Conservation (phyloP, 768 basidiomycete species). For the Tulasnella sp. region DNA sequence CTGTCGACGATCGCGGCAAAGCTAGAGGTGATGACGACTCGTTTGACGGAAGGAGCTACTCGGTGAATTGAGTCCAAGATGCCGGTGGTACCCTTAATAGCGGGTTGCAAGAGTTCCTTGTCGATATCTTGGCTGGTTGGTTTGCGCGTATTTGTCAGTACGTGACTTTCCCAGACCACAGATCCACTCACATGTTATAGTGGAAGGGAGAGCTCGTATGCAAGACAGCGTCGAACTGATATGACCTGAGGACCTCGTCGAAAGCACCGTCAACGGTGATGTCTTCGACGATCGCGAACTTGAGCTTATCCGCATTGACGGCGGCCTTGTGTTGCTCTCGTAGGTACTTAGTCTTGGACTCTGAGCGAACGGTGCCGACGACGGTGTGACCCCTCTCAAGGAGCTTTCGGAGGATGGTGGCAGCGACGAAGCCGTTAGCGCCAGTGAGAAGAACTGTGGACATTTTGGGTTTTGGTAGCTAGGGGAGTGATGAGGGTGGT, state of each 20-base stretch:
- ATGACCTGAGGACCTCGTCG: slow-evolving; percentile 1
- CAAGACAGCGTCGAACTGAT: slow-evolving; percentile 27
- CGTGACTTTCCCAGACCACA: neutral
- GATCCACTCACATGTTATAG: slow-evolving; percentile 16
- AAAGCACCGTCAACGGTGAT: slow-evolving; percentile 21
- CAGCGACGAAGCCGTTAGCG: slow-evolving; percentile 61
- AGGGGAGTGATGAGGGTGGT: neutral
- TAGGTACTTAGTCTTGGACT: slow-evolving; percentile 2
- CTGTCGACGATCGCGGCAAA: slow-evolving; percentile 33
- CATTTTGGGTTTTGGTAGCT: neutral
- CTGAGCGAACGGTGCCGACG: slow-evolving; percentile 25
- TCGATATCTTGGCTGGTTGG: neutral
- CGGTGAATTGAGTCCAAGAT: slow-evolving; percentile 30
- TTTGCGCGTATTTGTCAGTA: neutral
- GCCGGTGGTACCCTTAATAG: slow-evolving; percentile 33
- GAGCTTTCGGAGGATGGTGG: slow-evolving; percentile 56
- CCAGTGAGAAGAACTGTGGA: slow-evolving; percentile 52
- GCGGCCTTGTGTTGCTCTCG: neutral
- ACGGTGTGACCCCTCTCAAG: slow-evolving; percentile 44
- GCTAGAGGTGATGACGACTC: slow-evolving; percentile 36
- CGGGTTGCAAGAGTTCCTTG: slow-evolving; percentile 32
- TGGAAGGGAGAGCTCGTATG: slow-evolving; percentile 27
- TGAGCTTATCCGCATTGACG: neutral
- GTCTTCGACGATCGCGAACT: slow-evolving; percentile 24
- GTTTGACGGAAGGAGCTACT: slow-evolving; percentile 33